Conservation (phyloP, 257 asterid genomes). For the Thymus mandschuricus region DNA sequence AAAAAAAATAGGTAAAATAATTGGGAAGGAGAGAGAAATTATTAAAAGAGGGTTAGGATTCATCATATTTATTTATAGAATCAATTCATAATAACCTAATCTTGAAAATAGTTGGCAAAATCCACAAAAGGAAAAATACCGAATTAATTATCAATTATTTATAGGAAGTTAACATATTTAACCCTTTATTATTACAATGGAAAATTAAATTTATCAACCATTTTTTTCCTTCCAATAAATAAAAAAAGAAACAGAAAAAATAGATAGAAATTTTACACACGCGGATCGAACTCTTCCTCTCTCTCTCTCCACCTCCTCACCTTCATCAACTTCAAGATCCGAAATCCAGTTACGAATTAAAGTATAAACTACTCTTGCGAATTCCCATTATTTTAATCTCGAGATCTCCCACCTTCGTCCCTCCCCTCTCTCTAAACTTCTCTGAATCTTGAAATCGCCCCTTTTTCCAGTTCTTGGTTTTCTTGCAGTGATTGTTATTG, state of each 20-base stretch:
- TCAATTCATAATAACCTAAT: background rate
- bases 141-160: no score
- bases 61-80: background rate
- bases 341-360: slow-evolving; percentile 32
- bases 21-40: no score
- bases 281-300: slow-evolving; percentile 23
- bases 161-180: no score
- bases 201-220: no score
- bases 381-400: slow-evolving; percentile 27
- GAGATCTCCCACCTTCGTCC: slow-evolving; percentile 40
- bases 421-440: slow-evolving; percentile 15
- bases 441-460: slow-evolving; percentile 21
- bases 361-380: background rate
- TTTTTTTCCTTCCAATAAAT: no score
- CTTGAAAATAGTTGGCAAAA: background rate
- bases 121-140: no score
- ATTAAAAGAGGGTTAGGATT: background rate
- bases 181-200: no score
- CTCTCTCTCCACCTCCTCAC: slow-evolving; percentile 6
- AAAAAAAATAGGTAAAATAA: no score
- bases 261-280: no score
- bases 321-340: slow-evolving; percentile 44
- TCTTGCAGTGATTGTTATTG: slow-evolving; percentile 26
- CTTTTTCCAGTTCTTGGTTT: slow-evolving; percentile 15
- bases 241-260: no score